Evolutionary conservation across 129 eudicot genomes (phyloP).

Genomic region (Daucus carota): DNA sequence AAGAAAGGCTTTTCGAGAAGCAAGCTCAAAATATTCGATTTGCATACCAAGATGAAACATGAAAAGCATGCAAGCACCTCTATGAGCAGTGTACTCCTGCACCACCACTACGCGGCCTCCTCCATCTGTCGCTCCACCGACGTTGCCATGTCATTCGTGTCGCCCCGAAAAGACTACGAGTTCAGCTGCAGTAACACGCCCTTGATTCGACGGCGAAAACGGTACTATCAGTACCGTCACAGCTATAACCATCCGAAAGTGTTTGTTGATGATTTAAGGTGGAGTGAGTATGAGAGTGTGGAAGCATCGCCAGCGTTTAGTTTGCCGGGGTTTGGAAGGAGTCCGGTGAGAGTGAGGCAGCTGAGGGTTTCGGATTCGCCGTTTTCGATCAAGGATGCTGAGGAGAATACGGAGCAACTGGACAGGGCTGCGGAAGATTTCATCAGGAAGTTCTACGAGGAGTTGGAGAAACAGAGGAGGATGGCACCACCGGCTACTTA

Average conservation of each 20-base stretch:
- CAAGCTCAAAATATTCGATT: constrained; percentile 39
- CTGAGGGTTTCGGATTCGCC: constrained; percentile 79
- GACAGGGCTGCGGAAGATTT: constrained; percentile 73
- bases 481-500: constrained; percentile 39
- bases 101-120: constrained; percentile 40
- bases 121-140: constrained; percentile 44
- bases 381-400: constrained; percentile 34
- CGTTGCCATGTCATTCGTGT: constrained; percentile 33
- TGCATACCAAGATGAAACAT: constrained; percentile 40
- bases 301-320: constrained; percentile 34
- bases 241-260: constrained; percentile 19
- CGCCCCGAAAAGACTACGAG: constrained; percentile 51
- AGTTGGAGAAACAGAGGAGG: constrained; percentile 48
- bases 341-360: constrained; percentile 40
- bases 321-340: constrained; percentile 55
- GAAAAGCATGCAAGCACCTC: constrained; percentile 55
- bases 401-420: constrained; percentile 39
- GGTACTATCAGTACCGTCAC: neutral
- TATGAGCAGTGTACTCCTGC: constrained; percentile 40
- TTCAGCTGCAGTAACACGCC: constrained; percentile 69
- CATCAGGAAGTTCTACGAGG: constrained; percentile 53
- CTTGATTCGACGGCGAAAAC: constrained; percentile 27
- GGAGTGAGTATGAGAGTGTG: constrained; percentile 21
- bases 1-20: constrained; percentile 41
- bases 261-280: constrained; percentile 29